phyloP scores from a whole-genome alignment of 768 basidiomycete species.

The Collybia sp. region DNA sequence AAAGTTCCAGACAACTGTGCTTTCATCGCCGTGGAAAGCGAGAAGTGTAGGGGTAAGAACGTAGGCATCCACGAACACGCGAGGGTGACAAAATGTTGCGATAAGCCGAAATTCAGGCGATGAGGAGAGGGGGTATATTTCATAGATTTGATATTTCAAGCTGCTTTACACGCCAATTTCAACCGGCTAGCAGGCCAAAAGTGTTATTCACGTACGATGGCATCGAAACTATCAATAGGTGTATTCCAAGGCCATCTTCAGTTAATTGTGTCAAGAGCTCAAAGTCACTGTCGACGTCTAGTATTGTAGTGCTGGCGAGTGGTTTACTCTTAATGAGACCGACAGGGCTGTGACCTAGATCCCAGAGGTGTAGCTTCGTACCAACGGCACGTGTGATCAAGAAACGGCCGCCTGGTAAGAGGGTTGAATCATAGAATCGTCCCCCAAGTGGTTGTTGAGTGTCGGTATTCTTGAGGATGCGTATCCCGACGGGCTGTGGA shows the following conservation, averaged over 20 bases:
- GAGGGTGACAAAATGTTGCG: background rate
- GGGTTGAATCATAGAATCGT: constrained; percentile 8
- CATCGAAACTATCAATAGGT: constrained; percentile 5
- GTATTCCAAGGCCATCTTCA: constrained; percentile 6
- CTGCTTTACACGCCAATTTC: background rate
- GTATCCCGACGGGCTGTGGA: constrained; percentile 6
- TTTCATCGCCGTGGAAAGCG: constrained; percentile 3
- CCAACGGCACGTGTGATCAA: constrained; percentile 14
- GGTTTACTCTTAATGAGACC: constrained; percentile 10
- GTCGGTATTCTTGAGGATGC: constrained; percentile 10
- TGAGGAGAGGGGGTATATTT: background rate
- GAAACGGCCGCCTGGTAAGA: constrained; percentile 26
- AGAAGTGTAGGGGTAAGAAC: constrained; percentile 4
- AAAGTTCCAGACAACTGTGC: constrained; percentile 11
- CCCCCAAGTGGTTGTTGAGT: constrained; percentile 2
- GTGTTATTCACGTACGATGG: background rate
- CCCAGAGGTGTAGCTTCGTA: constrained; percentile 18
- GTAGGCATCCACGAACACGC: constrained; percentile 7
- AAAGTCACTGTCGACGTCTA: constrained; percentile 1
- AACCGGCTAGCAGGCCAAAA: no score
- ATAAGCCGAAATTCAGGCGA: background rate
- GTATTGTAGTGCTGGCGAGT: constrained; percentile 3
- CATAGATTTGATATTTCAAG: background rate
- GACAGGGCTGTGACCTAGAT: constrained; percentile 16
- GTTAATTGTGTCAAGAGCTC: constrained; percentile 5